These are phyloP conservation scores for Golubevia sp. DNA, from an alignment of 1,284 basidiomycete species.

Conservation along the genomic window DNA sequence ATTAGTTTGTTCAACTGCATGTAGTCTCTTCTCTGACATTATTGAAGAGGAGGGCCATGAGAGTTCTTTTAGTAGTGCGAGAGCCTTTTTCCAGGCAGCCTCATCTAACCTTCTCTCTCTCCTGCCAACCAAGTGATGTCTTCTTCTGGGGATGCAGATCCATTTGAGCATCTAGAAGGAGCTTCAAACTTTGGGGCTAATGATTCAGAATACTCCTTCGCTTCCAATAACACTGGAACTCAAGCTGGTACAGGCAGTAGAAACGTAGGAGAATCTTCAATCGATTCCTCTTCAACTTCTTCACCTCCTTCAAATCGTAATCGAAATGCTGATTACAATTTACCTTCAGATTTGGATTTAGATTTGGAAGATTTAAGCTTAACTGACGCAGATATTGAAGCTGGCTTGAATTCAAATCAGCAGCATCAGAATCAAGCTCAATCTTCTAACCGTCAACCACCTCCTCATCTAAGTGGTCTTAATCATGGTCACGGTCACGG, in stretches of 20 bases:
- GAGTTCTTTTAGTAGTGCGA: too few species aligned
- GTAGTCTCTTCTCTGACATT: too few species aligned
- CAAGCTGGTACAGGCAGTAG: background rate
- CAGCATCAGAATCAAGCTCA: background rate
- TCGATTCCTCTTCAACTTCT: background rate
- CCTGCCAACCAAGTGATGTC: too few species aligned
- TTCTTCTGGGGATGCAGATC: conserved; percentile 9
- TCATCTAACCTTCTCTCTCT: too few species aligned
- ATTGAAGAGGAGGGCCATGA: too few species aligned
- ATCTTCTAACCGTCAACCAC: background rate
- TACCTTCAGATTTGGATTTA: conserved; percentile 1
- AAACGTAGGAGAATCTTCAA: background rate
- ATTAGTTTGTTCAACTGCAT: too few species aligned
- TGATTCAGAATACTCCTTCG: conserved; percentile 32
- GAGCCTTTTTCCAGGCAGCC: too few species aligned
- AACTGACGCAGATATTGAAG: conserved; percentile 8
- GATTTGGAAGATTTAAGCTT: conserved; percentile 1
- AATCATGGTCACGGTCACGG: background rate
- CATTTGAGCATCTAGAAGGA: conserved; percentile 47
- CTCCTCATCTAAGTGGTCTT: background rate
- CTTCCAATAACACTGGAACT: conserved; percentile 6
- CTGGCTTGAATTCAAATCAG: conserved; percentile 4
- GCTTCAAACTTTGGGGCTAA: conserved; percentile 27
- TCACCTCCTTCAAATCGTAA: background rate
- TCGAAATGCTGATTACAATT: background rate